Conservation (phyloP, 305 asterid species). For the Solanum hybrid region DNA sequence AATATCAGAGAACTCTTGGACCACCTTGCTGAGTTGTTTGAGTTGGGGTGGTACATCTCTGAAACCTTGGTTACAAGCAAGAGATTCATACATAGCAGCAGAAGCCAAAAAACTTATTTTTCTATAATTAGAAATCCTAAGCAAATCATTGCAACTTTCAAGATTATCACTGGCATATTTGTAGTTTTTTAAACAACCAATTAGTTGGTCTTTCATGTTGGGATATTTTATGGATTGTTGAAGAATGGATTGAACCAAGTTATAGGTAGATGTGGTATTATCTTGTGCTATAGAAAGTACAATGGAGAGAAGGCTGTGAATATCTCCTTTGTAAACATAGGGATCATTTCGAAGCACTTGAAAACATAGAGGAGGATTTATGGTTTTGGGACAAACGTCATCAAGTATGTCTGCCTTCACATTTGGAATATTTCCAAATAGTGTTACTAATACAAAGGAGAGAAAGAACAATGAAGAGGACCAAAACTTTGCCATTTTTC, state of each 20-base stretch:
- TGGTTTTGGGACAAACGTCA: not conserved
- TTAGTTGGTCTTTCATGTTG: not conserved
- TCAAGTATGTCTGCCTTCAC: not conserved
- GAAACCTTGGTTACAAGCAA: not conserved
- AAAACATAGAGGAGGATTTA: not conserved
- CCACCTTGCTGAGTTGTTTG: not conserved
- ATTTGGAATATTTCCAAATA: not conserved
- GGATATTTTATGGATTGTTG: not conserved
- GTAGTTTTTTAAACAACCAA: not conserved
- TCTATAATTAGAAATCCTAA: not conserved
- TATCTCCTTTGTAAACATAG: not conserved
- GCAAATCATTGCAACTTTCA: not conserved
- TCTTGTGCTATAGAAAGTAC: not conserved
- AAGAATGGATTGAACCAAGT: not conserved
- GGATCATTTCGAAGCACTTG: not conserved
- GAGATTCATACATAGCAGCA: not conserved
- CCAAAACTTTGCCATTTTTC: not conserved
- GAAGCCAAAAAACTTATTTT: not conserved
- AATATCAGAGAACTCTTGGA: not conserved
- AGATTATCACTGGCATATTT: not conserved
- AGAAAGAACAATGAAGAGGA: not conserved
- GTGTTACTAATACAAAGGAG: not conserved
- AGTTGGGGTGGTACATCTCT: not conserved
- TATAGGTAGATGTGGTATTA: not conserved
- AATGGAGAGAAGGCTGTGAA: not conserved